Base-by-base conservation (phyloP, 208 protist genomes). In the Tritrichomonas foetus region DNA sequence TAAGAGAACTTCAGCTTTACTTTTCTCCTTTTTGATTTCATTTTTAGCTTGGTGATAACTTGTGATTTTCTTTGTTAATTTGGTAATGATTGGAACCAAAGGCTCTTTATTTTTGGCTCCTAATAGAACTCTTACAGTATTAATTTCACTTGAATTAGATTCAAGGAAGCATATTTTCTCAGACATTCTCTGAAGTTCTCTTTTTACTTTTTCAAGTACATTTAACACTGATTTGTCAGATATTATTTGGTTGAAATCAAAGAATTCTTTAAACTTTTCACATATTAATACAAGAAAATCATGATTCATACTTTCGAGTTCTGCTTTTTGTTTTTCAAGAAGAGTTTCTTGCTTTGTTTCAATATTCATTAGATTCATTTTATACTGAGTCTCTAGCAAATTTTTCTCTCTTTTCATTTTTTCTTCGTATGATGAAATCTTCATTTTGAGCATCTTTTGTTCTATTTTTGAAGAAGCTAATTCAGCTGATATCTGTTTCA, bases 211-310 rank as follows among this genome's bases (percentile, higher is more conserved):
- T 22, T 78, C 3, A 3, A 78, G 47, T 22, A 78, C 33, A 47
- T 39, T 78, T 11, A 47, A 47, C 39, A 78, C 36, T 22, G 69
- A 78, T 30, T 39, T 22, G 3, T 39, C 9, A 22, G 69, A 78
- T 47, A 78, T 78, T 47, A 36, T 2, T 22, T 47, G 14, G 9
- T 47, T 47, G 20, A 47, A 39, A 47, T 78, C 69, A 47, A 78
- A 39, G 39, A 78, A 78, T 47, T 78, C 69, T 78, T 78, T 78
- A 47, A 78, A 78, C 25, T 22, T 5, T 78, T 78, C 69, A 78
- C 69, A 78, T 22, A 78, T 22, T 47, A 22, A 49, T 49, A 39
- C 36, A 47, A 49, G 25, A 39, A 78, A 78, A 8, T 11, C 36
- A 16, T 78, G 69, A 39, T 30, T 47, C 3, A 47, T 47, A 47